Evolutionary conservation across 73 alveolate species (phyloP), one percentile per base, ranked within the genome.

Genomic region (Tetrahymena borealis): DNA sequence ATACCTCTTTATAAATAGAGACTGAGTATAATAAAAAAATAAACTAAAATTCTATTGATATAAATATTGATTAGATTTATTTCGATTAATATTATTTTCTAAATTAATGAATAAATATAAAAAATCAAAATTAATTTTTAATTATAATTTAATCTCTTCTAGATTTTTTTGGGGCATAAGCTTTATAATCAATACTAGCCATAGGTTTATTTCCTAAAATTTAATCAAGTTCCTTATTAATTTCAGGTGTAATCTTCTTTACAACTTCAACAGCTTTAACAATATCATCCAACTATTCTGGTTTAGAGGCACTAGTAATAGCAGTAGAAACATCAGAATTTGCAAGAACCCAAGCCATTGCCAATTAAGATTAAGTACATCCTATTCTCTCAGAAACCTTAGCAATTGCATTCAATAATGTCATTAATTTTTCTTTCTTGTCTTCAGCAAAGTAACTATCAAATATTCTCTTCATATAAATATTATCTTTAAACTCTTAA

Each of bases 301-400:
- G 94, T 94, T 95, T 94, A 37, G 98, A 94, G 33, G 99, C 99
- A 0, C 99, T 99, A 28, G 96, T 91, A 16, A 98, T 96, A 78
- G 98, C 98, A 31, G 99, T 96, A 43, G 97, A 91, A 12, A 97
- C 97, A 90, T 98, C 99, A 33, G 91, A 91, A 91, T 97, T 96
- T 32, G 90, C 96, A 94, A 98, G 78, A 28, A 96, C 96, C 99
- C 99, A 98, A 35, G 99, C 99, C 90, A 98, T 94, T 24, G 98
- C 97, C 40, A 98, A 96, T 92, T 97, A 95, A n/a, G 99, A 96
- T 39, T 96, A 91, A 77, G 98, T 91, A 41, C 95, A 94, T 37
- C 96, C 96, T 13, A 96, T n/a, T 36, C 96, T 97, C 18, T 77
- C 33, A 39, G 98, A 97, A 33, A 97, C 39, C 7, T 7, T 3